These are phyloP conservation scores for Inga oerstediana DNA, from an alignment of 306 rosid genomes.

Conservation along the genomic window DNA sequence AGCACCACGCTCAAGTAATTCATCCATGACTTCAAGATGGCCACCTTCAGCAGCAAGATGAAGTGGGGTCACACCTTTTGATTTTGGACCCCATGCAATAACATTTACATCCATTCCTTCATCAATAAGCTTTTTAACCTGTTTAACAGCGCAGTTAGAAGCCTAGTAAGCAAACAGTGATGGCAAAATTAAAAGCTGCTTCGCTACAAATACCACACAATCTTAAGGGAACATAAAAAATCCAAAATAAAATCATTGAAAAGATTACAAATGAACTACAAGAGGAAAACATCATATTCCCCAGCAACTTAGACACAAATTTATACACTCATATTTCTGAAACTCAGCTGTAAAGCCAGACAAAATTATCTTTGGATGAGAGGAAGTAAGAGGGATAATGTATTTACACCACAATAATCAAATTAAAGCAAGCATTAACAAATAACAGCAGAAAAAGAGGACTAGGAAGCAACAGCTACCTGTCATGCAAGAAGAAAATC, in stretches of 20 bases:
- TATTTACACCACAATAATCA: not conserved
- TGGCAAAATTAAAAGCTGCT: conserved; percentile 11
- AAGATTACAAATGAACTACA: not conserved
- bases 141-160: conserved; percentile 30
- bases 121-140: conserved; percentile 84
- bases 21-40: conserved; percentile 90
- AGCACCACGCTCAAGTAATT: conserved; percentile 93
- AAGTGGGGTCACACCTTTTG: conserved; percentile 89
- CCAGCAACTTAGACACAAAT: not conserved
- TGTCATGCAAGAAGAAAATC: not conserved
- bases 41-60: conserved; percentile 99
- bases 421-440: not conserved
- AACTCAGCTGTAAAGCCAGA: not conserved
- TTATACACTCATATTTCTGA: not conserved
- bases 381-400: not conserved
- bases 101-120: conserved; percentile 94
- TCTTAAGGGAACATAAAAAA: conserved; percentile 3
- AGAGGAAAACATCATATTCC: not conserved
- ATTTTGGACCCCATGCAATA: conserved; percentile 86
- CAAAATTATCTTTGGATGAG: not conserved
- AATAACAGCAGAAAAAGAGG: not conserved
- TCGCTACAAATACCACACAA: conserved; percentile 7
- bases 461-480: not conserved
- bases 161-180: not conserved
- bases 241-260: not conserved